Percentiles rank a stretch among this genome's conserved stretches.
Evolutionary conservation across 495 filamentous ascomycete genomes (phyloP).

Genomic region (Oidiodendron maius): DNA sequence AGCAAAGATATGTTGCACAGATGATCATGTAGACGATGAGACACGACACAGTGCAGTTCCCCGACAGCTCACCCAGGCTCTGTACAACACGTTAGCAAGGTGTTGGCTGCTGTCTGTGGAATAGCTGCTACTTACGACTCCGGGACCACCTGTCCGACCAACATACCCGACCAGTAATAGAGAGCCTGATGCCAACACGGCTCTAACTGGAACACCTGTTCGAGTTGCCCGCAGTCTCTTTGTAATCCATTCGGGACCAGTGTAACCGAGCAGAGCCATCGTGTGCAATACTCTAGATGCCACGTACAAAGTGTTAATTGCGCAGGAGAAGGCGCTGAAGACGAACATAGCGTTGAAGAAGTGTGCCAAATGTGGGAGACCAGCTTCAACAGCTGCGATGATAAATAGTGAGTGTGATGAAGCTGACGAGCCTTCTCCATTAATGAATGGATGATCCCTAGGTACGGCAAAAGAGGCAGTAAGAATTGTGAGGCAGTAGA

Average conservation of each 20-base stretch:
- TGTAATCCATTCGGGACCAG: constrained; percentile 26
- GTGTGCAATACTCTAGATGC: constrained; percentile 35
- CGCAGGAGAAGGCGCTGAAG: constrained; percentile 35
- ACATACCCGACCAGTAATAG: constrained; percentile 43
- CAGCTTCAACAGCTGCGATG: neutral
- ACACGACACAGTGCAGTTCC: neutral
- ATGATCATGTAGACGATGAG: neutral
- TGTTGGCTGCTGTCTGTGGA: neutral
- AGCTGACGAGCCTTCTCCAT: neutral
- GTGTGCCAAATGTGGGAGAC: constrained; percentile 19
- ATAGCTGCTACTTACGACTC: constrained; percentile 11
- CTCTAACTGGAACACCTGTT: constrained; percentile 39
- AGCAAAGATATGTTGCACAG: neutral
- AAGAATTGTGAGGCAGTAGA: constrained; percentile 33
- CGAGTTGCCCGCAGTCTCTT: constrained; percentile 21
- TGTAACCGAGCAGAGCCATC: constrained; percentile 27
- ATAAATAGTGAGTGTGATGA: neutral
- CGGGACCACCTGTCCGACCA: constrained; percentile 25
- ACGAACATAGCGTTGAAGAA: constrained; percentile 40
- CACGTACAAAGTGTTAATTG: constrained; percentile 35
- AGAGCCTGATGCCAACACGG: constrained; percentile 35
- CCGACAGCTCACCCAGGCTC: neutral
- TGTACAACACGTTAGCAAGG: neutral
- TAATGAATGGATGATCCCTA: constrained; percentile 31
- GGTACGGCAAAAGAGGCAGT: constrained; percentile 35